phyloP scores from a whole-genome alignment of 495 filamentous ascomycete genomes.

The Talaromyces stipitatus region DNA sequence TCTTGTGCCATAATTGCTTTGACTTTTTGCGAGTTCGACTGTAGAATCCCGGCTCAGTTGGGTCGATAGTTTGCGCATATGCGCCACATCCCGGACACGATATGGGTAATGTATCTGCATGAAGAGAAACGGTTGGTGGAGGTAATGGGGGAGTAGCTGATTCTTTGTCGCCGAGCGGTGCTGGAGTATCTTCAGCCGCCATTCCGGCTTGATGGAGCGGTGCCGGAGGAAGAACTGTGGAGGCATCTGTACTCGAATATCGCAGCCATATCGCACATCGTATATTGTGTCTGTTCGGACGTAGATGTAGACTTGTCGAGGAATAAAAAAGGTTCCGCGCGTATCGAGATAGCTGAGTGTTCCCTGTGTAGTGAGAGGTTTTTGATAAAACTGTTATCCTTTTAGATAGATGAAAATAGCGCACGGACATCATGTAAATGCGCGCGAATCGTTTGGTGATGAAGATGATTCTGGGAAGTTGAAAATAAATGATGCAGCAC shows the following conservation, averaged over 20 bases:
- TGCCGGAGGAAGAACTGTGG: background rate
- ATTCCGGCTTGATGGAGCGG: background rate
- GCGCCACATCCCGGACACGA: constrained; percentile 87
- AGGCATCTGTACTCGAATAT: background rate
- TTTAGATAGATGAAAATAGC: background rate
- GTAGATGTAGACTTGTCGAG: background rate
- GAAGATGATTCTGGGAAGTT: background rate
- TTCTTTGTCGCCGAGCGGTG: background rate
- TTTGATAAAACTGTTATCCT: background rate
- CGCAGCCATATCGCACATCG: background rate
- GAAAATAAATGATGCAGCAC: background rate
- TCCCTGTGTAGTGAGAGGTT: background rate
- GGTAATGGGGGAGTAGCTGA: background rate
- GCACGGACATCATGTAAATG: background rate
- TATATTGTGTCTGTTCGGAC: background rate
- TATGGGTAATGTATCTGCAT: constrained; percentile 20
- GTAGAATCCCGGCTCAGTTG: constrained; percentile 74
- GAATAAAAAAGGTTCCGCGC: background rate
- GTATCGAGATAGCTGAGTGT: background rate
- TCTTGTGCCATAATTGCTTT: constrained; percentile 25
- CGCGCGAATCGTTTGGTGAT: background rate
- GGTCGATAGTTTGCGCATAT: constrained; percentile 60
- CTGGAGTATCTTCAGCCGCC: background rate
- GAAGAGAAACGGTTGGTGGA: constrained; percentile 1
- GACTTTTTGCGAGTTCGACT: constrained; percentile 43